Evolutionary conservation across 164 flowering plant genomes (phyloP).

Genomic region (Nymphaea colorata): DNA sequence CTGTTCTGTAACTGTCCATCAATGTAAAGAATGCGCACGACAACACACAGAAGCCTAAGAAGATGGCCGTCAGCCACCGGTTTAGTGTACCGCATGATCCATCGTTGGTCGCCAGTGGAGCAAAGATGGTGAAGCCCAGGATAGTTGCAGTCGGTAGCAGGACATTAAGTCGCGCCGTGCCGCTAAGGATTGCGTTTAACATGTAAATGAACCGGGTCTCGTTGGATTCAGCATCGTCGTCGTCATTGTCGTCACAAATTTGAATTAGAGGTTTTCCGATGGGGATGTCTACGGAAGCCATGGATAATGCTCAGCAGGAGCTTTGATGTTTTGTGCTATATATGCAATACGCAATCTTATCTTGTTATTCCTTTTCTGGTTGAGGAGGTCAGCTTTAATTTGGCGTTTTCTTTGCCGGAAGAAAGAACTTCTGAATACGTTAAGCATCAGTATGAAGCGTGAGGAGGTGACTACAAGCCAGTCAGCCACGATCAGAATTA

Average conservation of each 20-base stretch:
- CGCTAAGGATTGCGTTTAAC: conserved; percentile 38
- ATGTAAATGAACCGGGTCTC: conserved; percentile 24
- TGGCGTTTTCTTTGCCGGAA: too few relatives aligned
- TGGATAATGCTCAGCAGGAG: too few relatives aligned
- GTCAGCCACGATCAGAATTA: too few relatives aligned
- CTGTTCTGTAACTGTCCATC: conserved; percentile 44
- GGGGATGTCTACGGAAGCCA: too few relatives aligned
- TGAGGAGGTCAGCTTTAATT: too few relatives aligned
- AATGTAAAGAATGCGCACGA: conserved; percentile 43
- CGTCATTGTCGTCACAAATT: background rate
- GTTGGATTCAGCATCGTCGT: conserved; percentile 16
- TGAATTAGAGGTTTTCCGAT: too few relatives aligned
- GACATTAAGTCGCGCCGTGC: conserved; percentile 50
- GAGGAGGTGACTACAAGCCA: too few relatives aligned
- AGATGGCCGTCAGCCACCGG: conserved; percentile 33
- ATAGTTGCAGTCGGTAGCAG: conserved; percentile 49
- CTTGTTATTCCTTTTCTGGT: too few relatives aligned
- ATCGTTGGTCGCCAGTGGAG: conserved; percentile 43
- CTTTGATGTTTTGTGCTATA: too few relatives aligned
- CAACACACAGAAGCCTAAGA: conserved; percentile 20
- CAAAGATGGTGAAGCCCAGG: conserved; percentile 48
- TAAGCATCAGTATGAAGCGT: too few relatives aligned
- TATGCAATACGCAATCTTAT: too few relatives aligned
- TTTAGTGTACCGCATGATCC: conserved; percentile 31
- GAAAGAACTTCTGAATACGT: too few relatives aligned